Conservation (phyloP, 2,329 filamentous ascomycete genomes). For the Lachnellula subtilissima region DNA sequence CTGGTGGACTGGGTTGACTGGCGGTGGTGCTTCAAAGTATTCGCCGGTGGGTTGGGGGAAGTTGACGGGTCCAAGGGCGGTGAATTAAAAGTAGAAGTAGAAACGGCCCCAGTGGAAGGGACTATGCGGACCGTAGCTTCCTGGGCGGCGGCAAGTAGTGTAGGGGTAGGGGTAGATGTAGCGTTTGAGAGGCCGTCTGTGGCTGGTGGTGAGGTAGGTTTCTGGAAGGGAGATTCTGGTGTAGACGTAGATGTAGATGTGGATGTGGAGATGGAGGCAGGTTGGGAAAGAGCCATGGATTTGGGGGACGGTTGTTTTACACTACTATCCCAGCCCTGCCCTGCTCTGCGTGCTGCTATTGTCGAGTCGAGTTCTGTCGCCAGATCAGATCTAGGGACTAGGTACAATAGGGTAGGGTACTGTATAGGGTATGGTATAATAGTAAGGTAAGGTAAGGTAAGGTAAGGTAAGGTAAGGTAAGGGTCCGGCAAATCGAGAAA, state of each 20-base stretch:
- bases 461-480: no score
- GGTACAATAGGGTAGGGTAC: no score
- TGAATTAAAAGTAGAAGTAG: not conserved
- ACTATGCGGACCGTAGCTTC: not conserved
- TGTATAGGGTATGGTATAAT: not conserved
- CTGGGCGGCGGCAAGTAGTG: not conserved
- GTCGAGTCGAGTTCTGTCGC: not conserved
- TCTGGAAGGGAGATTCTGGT: not conserved
- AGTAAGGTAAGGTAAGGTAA: no score
- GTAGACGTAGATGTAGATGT: not conserved
- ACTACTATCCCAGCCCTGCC: not conserved
- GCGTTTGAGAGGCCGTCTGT: not conserved
- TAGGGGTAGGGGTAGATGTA: slow-evolving; percentile 2
- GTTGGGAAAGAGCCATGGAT: slow-evolving; percentile 15
- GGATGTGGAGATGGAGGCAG: slow-evolving; percentile 2
- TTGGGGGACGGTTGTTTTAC: not conserved
- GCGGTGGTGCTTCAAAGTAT: slow-evolving; percentile 18
- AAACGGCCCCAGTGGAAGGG: not conserved
- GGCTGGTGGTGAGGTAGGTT: no score
- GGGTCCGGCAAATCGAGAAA: no score
- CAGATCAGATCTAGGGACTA: not conserved
- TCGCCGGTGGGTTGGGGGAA: not conserved
- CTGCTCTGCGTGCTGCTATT: no score
- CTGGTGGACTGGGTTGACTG: slow-evolving; percentile 24
- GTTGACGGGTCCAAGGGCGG: not conserved